Percentiles rank a stretch among this genome's conserved stretches.
These are phyloP conservation scores for Penicillium coprophilum DNA, from an alignment of 495 filamentous ascomycete genomes.

Conservation along the genomic window DNA sequence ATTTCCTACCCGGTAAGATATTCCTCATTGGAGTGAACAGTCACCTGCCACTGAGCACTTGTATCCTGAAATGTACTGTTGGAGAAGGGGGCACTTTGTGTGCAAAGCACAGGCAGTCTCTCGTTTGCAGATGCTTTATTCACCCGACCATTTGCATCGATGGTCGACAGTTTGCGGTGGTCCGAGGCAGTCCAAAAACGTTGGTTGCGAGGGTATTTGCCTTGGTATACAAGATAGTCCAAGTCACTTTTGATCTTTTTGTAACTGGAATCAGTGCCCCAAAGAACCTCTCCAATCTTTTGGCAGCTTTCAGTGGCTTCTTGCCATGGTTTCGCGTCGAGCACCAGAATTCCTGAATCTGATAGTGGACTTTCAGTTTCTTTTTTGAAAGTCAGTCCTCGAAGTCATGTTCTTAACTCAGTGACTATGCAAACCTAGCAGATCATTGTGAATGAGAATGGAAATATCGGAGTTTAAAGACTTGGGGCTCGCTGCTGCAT, in stretches of 20 bases:
- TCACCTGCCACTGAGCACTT: slow-evolving; percentile 19
- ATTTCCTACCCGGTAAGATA: slow-evolving; percentile 21
- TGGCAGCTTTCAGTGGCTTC: slow-evolving; percentile 19
- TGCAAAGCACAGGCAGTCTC: slow-evolving; percentile 21
- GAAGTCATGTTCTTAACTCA: not conserved
- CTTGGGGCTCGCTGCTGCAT: slow-evolving; percentile 15
- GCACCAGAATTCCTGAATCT: slow-evolving; percentile 21
- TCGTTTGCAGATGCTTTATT: slow-evolving; percentile 11
- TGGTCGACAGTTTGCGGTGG: slow-evolving; percentile 11
- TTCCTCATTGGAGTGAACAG: slow-evolving; percentile 21
- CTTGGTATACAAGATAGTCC: slow-evolving; percentile 19
- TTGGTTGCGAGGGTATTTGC: slow-evolving; percentile 11
- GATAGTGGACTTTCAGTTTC: slow-evolving; percentile 20
- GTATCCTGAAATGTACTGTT: slow-evolving; percentile 16
- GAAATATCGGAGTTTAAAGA: slow-evolving; percentile 21
- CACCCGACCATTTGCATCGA: slow-evolving; percentile 15
- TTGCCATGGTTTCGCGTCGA: slow-evolving; percentile 20
- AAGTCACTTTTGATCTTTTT: slow-evolving; percentile 9
- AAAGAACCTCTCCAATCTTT: slow-evolving; percentile 20
- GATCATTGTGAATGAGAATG: slow-evolving; percentile 28
- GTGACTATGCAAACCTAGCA: slow-evolving; percentile 12
- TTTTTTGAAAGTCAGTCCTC: not conserved
- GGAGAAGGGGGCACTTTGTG: slow-evolving; percentile 23
- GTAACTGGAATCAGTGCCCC: slow-evolving; percentile 2
- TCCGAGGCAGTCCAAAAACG: slow-evolving; percentile 19